Percentiles rank a stretch among this genome's conserved stretches.
phyloP scores from a whole-genome alignment of 768 basidiomycete genomes.

The Cystofilobasidium bisporidii region DNA sequence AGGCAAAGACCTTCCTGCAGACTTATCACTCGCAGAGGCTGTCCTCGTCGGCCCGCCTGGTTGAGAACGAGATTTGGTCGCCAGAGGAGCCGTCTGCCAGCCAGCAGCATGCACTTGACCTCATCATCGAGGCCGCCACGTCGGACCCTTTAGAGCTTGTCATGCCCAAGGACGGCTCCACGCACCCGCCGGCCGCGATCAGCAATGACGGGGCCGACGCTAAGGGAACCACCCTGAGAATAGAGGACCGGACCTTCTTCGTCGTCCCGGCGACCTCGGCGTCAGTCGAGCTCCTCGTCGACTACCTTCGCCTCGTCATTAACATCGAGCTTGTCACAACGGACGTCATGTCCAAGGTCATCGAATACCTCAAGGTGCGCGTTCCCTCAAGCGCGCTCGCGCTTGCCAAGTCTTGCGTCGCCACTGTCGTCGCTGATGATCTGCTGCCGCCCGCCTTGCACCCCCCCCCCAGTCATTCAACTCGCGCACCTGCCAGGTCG shows the following conservation, averaged over 20 bases:
- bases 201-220: conserved; percentile 18
- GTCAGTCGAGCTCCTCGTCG: conserved; percentile 55
- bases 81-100: conserved; percentile 60
- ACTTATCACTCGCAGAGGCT: conserved; percentile 74
- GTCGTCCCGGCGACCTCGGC: conserved; percentile 76
- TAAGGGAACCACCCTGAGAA: conserved; percentile 47
- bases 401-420: no score
- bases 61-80: conserved; percentile 93
- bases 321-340: conserved; percentile 82
- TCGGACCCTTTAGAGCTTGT: conserved; percentile 64
- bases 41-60: conserved; percentile 69
- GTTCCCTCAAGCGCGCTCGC: no score
- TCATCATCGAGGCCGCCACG: conserved; percentile 71
- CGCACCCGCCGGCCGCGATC: conserved; percentile 28
- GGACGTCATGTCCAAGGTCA: conserved; percentile 85
- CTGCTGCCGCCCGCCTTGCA: no score
- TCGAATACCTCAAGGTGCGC: conserved; percentile 76
- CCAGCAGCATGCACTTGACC: conserved; percentile 62
- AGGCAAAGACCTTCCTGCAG: conserved; percentile 82
- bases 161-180: conserved; percentile 33
- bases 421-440: no score
- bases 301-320: conserved; percentile 79
- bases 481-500: conserved; percentile 94
- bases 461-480: conserved; percentile 69
- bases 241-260: conserved; percentile 79